Evolutionary conservation across 2,329 filamentous ascomycete genomes (phyloP).

Genomic region (Colletotrichum chlorophyti): DNA sequence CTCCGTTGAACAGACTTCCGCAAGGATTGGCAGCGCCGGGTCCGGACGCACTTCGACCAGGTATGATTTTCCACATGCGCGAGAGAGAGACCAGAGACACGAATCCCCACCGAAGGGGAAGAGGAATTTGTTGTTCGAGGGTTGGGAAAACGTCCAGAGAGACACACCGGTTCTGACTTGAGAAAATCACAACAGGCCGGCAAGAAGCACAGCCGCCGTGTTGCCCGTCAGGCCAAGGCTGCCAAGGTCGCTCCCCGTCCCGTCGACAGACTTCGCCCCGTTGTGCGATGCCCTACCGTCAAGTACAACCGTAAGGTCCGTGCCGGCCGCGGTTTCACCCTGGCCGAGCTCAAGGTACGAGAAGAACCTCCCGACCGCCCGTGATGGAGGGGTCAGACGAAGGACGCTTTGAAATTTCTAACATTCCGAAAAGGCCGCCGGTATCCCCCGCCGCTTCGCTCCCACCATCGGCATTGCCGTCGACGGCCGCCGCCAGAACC

Average conservation of each 20-base stretch:
- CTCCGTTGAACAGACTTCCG: conserved; percentile 79
- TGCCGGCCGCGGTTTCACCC: conserved; percentile 95
- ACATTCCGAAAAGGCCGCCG: conserved; percentile 73
- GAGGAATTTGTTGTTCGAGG: conserved; percentile 33
- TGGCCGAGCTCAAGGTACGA: conserved; percentile 96
- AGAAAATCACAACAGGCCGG: conserved; percentile 71
- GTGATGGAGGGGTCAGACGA: background rate
- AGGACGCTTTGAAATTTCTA: background rate
- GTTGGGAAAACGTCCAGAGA: conserved; percentile 1
- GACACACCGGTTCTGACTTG: conserved; percentile 33
- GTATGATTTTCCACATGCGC: conserved; percentile 59
- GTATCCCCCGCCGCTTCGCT: conserved; percentile 92
- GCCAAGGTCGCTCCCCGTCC: conserved; percentile 94
- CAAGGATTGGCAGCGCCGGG: conserved; percentile 99
- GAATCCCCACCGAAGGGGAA: too few species aligned
- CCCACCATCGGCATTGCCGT: conserved; percentile 97
- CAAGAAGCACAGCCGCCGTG: conserved; percentile 91
- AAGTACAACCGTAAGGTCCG: conserved; percentile 99
- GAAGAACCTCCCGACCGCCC: background rate
- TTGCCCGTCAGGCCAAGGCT: conserved; percentile 93
- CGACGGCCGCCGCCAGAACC: conserved; percentile 96
- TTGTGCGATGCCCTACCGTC: conserved; percentile 97
- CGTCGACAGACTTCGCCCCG: conserved; percentile 93
- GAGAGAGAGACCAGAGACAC: conserved; percentile 35
- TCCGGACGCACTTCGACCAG: conserved; percentile 99